Base-by-base conservation (phyloP, 352 stramenopile genomes). In the Elongisporangium prolatum region DNA sequence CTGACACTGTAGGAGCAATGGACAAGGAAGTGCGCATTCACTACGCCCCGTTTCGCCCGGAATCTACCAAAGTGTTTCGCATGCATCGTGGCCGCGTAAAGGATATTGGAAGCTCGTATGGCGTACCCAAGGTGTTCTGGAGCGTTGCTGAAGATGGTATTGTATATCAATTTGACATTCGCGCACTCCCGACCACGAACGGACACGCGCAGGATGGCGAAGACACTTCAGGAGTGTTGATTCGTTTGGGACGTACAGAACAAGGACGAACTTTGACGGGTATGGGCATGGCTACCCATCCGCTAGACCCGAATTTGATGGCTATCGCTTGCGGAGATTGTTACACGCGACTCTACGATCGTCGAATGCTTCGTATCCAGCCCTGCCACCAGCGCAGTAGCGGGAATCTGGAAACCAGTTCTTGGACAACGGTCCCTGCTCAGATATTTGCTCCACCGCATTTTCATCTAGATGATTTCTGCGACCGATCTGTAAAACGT, bases 21-120 rank as follows among this genome's bases (percentile, higher is more conserved):
- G 85, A 94, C 68, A 84, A 78, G 20, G 79, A 95, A 59, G 89
- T 97, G 14, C 84, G 86, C 17, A 74, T 97, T 49, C 87, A 96
- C 57, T 93, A 92, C 51, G 83, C 84, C 50, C 88, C 86, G 37
- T 96, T 95, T 64, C 77, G 62, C 6, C 65, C 72, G 6, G 72
- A 83, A 48, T 69, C 70, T 5, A 87, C 80, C 20, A 86, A 88
- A 52, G 48, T 83, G 10, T 93, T 89, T 54, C 71, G 72, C 8
- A 71, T 90, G 20, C 89, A 97, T 56, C 58, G 59, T 16, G 80
- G 83, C 16, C 81, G 87, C 34, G 86, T 96, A 21, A 95, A 97
- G 64, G 85, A 94, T 48, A 87, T 96, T 48, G 77, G 71, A 13
- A 80, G 56, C 17, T 90, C 82, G 0, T 75, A 58, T 24, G 78